Base-by-base conservation (phyloP, 2,329 filamentous ascomycete genomes). In the Magnaporthales sp. region DNA sequence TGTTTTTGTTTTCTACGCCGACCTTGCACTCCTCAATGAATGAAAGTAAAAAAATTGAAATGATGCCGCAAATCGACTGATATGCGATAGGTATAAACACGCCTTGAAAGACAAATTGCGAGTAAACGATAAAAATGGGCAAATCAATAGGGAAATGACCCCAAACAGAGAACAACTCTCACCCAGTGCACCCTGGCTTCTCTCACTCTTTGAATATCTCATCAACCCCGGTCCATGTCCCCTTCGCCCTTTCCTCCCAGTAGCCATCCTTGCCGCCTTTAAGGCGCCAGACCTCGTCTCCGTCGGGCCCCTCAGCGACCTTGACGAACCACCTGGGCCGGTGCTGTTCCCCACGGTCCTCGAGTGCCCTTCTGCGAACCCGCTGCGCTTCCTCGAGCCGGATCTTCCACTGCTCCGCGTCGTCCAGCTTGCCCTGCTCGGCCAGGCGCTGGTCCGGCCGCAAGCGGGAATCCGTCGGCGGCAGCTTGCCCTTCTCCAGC, bases 311-410 rank as follows among this genome's bases (percentile, higher is more conserved):
- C 27, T 84, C 82, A n/a, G 83, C 81, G 9, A 91, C 87, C 77
- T 85, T 89, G 65, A 88, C 85, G 75, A 99, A 99, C 93, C 94
- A 99, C 70, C 86, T 84, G 6, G 95, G 91, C 71, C 80, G 84
- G 83, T 93, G 89, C 67, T 81, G 78, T 72, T 92, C 88, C 1
- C 91, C 92, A 4, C 82, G 82, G 63, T 88, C 88, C 75, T 98
- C 95, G 79, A 94, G 80, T 10, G 89, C 86, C 70, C 87, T 86
- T 65, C 95, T 83, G 62, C 95, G 83, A 19, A 82, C 82, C 32
- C 95, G 84, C 80, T 99, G 95, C 11, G 85, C 85, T 78, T 98
- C 94, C 74, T 99, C 95, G 4, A 99, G 83, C 70, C 83, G 84
- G 7, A 89, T 87, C 79, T 99, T 99, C 74, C 92, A 81, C 51